Conservation (phyloP, 257 asterid species). For the Solanum peruvianum region DNA sequence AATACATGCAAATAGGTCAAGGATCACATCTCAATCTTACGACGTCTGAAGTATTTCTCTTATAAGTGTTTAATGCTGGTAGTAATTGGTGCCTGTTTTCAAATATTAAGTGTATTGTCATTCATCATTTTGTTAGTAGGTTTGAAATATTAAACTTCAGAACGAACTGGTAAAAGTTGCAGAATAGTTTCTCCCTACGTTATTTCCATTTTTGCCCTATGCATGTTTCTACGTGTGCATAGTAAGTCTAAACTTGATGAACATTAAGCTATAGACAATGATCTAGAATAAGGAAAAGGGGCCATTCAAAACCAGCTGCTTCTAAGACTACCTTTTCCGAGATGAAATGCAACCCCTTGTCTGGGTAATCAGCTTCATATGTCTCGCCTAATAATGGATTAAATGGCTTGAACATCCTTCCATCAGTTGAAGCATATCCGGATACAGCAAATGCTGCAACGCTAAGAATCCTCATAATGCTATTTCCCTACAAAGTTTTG, state of each 20-base stretch:
- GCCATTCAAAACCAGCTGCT: background rate
- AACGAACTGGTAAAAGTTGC: background rate
- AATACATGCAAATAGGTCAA: background rate
- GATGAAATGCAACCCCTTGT: constrained; percentile 6
- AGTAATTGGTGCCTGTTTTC: background rate
- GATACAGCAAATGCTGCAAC: constrained; percentile 9
- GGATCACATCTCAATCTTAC: background rate
- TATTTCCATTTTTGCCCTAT: background rate
- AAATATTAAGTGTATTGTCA: background rate
- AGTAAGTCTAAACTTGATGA: background rate
- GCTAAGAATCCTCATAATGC: constrained; percentile 6
- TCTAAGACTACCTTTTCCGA: constrained; percentile 2
- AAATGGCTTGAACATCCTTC: constrained; percentile 7
- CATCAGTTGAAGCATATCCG: constrained; percentile 10
- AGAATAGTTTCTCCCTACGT: background rate
- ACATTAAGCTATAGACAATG: background rate
- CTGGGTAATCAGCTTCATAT: constrained; percentile 7
- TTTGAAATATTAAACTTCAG: background rate
- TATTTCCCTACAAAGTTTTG: constrained; percentile 4
- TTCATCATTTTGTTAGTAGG: background rate
- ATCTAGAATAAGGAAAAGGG: background rate
- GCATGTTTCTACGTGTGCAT: background rate
- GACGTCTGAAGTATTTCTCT: background rate
- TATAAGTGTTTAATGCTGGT: background rate
- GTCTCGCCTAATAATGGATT: constrained; percentile 9